Conservation (phyloP, 202 grass and related monocot species). For the Zoysia matrella region DNA sequence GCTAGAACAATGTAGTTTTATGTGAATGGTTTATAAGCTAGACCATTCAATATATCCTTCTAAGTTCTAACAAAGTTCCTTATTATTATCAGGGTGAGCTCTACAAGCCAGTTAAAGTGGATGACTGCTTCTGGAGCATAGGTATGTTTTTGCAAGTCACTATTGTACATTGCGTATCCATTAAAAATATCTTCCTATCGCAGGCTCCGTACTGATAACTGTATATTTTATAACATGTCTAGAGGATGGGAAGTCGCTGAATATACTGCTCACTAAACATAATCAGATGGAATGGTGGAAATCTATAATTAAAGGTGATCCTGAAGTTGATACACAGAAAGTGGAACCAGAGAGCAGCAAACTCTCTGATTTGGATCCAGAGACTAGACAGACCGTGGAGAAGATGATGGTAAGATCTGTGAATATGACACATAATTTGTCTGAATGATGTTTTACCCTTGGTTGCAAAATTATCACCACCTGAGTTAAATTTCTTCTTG, state of each 20-base stretch:
- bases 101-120: slow-evolving; percentile 70
- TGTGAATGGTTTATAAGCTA: neutral
- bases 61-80: neutral
- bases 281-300: slow-evolving; percentile 99
- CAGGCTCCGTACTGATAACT: neutral
- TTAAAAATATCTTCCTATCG: neutral
- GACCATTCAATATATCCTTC: neutral
- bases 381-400: slow-evolving; percentile 97
- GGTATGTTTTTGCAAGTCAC: slow-evolving; percentile 49
- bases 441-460: neutral
- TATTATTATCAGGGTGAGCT: slow-evolving; percentile 71
- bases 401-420: slow-evolving; percentile 95
- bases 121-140: slow-evolving; percentile 99
- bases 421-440: neutral
- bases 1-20: neutral
- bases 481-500: slow-evolving; percentile 5
- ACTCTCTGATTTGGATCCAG: slow-evolving; percentile 92
- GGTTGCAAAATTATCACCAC: neutral
- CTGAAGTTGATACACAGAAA: slow-evolving; percentile 91
- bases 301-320: slow-evolving; percentile 87
- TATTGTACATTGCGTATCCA: neutral
- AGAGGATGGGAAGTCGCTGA: slow-evolving; percentile 89
- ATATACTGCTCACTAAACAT: slow-evolving; percentile 87
- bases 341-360: slow-evolving; percentile 98
- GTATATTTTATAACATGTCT: neutral